These are phyloP conservation scores for Puya raimondii DNA, from an alignment of 176 grass and related monocot genomes.

Conservation along the genomic window DNA sequence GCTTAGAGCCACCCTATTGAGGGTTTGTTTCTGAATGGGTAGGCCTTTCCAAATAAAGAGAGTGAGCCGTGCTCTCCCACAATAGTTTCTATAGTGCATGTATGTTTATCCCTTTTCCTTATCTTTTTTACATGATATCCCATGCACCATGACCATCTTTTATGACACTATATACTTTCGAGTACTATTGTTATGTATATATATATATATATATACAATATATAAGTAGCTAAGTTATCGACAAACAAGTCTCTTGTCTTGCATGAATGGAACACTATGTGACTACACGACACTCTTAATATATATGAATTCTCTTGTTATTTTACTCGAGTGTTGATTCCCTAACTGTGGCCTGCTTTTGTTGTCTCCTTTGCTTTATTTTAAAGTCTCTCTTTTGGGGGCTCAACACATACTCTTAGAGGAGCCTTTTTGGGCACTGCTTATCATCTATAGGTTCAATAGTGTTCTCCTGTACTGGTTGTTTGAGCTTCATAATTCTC, in stretches of 20 bases:
- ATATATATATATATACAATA: background rate
- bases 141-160: constrained; percentile 55
- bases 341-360: constrained; percentile 20
- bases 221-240: constrained; percentile 25
- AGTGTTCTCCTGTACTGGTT: background rate
- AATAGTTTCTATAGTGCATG: constrained; percentile 31
- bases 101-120: constrained; percentile 27
- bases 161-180: constrained; percentile 49
- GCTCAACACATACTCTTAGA: constrained; percentile 1
- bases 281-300: constrained; percentile 30
- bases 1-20: background rate
- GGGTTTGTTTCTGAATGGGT: constrained; percentile 5
- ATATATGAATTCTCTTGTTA: constrained; percentile 8
- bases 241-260: constrained; percentile 82
- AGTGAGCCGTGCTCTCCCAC: constrained; percentile 23
- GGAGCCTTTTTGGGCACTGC: background rate
- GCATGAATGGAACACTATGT: constrained; percentile 65
- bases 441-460: constrained; percentile 4
- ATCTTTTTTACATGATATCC: constrained; percentile 33
- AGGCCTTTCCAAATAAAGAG: constrained; percentile 3
- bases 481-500: background rate
- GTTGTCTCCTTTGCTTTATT: constrained; percentile 21
- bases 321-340: constrained; percentile 29
- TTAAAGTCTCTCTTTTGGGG: constrained; percentile 23
- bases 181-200: background rate